Evolutionary conservation across 441 rosid genomes (phyloP), one percentile per base, ranked within the genome.

Genomic region (Pelargonium australe): DNA sequence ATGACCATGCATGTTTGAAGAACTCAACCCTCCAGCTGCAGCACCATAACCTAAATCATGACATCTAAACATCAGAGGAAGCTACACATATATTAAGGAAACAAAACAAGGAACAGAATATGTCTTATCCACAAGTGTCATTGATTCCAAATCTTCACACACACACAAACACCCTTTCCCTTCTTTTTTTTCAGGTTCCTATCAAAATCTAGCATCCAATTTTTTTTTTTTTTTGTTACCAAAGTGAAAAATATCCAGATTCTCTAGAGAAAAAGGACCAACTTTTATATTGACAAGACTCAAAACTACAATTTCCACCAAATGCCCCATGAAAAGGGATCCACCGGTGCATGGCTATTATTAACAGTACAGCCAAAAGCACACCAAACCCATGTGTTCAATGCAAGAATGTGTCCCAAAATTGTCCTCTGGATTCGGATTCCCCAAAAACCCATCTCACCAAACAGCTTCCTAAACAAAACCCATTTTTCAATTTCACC

Each of bases 11-110:
- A 83, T 83, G 78, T 73, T 74, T 78, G 60, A 16, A 53, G 76
- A 77, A 74, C 73, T 85, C 70, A 82, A 79, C 83, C 74, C 77
- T 73, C 84, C 85, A 63, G 60, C 19, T 14, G 60, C 60, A 14
- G 84, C 77, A 70, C 78, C 83, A 77, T 80, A 84, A 63, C 92
- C 96, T 84, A 80, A 68, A 65, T 71, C 10, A 71, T 49, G 51
- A 58, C 45, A 31, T 68, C 8, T 8, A n/a, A 23, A 37, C 8
- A 34, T 34, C 37, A 34, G 37, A 34, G 37, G 37, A 34, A 34
- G 37, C 60, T 14, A 53, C 60, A 53, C 60, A 53, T 53, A 53
- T 5, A 19, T 7, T 53, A 53, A 53, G 16, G 6, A 14, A 19
- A 53, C 17, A 53, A 14, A 19, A 53, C 16, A 16, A 14, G 60